Conservation (phyloP, 495 filamentous ascomycete genomes). For the Diplogelasinospora grovesii region DNA sequence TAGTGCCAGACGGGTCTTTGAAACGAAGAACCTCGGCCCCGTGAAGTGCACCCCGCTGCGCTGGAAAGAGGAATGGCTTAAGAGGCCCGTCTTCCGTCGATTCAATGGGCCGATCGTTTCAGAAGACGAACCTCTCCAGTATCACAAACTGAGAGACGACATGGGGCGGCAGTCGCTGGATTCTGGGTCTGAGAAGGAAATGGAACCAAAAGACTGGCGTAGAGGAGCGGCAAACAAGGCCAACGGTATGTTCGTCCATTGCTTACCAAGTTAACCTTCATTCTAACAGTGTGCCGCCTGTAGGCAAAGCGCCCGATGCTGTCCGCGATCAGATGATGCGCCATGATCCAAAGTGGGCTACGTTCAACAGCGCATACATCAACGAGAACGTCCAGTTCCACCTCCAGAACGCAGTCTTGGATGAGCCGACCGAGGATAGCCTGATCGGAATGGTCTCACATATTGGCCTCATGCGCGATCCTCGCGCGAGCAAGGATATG, state of each 20-base stretch:
- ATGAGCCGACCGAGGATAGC: no score
- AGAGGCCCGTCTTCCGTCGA: slow-evolving; percentile 20
- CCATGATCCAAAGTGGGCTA: no score
- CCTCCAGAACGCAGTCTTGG: no score
- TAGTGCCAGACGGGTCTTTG: slow-evolving; percentile 14
- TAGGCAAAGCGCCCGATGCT: no score
- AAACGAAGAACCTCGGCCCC: slow-evolving; percentile 15
- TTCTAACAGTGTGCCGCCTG: no score
- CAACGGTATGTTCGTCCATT: no score
- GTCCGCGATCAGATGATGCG: no score
- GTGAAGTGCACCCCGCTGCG: slow-evolving; percentile 13
- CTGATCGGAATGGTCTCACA: slow-evolving; percentile 16
- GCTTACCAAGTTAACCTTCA: no score
- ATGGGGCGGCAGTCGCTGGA: slow-evolving; percentile 12
- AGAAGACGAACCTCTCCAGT: slow-evolving; percentile 10
- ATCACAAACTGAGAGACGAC: slow-evolving; percentile 14
- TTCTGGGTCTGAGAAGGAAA: slow-evolving; percentile 4
- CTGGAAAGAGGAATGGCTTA: slow-evolving; percentile 24
- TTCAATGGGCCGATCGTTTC: slow-evolving; percentile 1
- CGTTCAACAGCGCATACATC: no score
- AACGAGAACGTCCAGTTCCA: no score
- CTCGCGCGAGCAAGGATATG: slow-evolving; percentile 11
- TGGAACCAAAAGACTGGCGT: slow-evolving; percentile 10
- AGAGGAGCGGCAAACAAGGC: slow-evolving; percentile 13
- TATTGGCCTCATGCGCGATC: slow-evolving; percentile 20